Evolutionary conservation across 2,329 filamentous ascomycete genomes (phyloP).

Genomic region (Bimuria novae-zelandiae): DNA sequence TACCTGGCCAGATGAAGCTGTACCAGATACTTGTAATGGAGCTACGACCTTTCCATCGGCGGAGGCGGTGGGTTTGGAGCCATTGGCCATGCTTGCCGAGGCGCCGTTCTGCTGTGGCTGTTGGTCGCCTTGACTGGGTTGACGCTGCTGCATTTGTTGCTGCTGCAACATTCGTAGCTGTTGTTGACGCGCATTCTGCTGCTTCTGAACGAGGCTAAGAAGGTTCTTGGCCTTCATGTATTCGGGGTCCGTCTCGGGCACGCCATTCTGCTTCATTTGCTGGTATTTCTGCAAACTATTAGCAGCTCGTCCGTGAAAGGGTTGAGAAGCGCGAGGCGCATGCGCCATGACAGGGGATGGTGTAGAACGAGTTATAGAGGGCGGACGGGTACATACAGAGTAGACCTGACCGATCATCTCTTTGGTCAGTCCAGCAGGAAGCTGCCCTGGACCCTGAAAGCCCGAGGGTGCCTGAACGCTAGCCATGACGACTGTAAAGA

Average conservation of each 20-base stretch:
- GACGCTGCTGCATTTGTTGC: slow-evolving; percentile 56
- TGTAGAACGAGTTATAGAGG: slow-evolving; percentile 3
- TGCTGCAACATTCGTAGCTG: slow-evolving; percentile 46
- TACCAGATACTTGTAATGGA: slow-evolving; percentile 25
- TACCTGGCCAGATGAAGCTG: slow-evolving; percentile 29
- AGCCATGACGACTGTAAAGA: slow-evolving; percentile 63
- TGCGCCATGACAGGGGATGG: slow-evolving; percentile 12
- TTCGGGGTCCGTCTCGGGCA: slow-evolving; percentile 82
- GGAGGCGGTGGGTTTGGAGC: slow-evolving; percentile 43
- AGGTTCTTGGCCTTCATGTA: slow-evolving; percentile 81
- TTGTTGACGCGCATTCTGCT: slow-evolving; percentile 54
- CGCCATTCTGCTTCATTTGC: slow-evolving; percentile 84
- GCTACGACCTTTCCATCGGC: slow-evolving; percentile 30
- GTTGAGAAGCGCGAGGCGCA: slow-evolving; percentile 2
- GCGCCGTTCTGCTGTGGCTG: slow-evolving; percentile 57
- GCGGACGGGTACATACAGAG: slow-evolving; percentile 55
- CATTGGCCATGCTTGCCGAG: slow-evolving; percentile 50
- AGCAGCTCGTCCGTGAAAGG: slow-evolving; percentile 30
- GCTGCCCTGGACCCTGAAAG: slow-evolving; percentile 65
- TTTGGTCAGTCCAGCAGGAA: slow-evolving; percentile 72
- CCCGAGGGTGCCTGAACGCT: slow-evolving; percentile 75
- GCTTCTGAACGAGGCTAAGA: slow-evolving; percentile 71
- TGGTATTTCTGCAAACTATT: slow-evolving; percentile 73
- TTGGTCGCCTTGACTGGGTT: slow-evolving; percentile 58
- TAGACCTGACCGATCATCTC: slow-evolving; percentile 78